A percentile compares a stretch with the other conserved stretches of the same genome.
Conservation (phyloP, 2,329 filamentous ascomycete genomes). For the Aureobasidium subglaciale region DNA sequence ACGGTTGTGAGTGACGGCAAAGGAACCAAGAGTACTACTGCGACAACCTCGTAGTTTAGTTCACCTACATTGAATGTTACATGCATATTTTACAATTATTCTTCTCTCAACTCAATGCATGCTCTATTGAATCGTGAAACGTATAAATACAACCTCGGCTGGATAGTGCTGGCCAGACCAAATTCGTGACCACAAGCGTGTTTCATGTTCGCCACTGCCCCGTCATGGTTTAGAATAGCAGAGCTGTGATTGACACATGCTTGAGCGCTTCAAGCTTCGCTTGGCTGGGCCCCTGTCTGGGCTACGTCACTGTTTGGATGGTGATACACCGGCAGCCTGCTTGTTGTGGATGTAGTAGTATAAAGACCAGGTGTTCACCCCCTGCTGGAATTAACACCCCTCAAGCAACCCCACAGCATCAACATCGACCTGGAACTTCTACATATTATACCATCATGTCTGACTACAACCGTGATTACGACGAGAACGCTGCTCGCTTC, state of each 20-base stretch:
- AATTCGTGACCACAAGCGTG: neutral
- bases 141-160: neutral
- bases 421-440: too few species aligned
- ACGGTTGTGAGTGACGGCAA: constrained; percentile 19
- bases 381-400: too few species aligned
- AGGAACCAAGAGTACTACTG: neutral
- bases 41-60: neutral
- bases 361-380: neutral
- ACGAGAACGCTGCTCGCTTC: constrained; percentile 17
- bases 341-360: neutral
- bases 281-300: neutral
- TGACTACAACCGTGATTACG: constrained; percentile 15
- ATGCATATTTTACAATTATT: too few species aligned
- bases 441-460: neutral
- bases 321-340: neutral
- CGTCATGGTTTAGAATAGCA: neutral
- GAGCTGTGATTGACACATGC: neutral
- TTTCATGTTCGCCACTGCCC: neutral
- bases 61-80: too few species aligned
- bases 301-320: neutral
- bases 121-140: too few species aligned
- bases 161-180: neutral
- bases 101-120: too few species aligned
- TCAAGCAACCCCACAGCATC: too few species aligned
- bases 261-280: constrained; percentile 22